Percentiles rank a stretch among this genome's conserved stretches.
Conservation (phyloP, 1,139 yeast genomes). For the Schwanniomyces etchellsii region DNA sequence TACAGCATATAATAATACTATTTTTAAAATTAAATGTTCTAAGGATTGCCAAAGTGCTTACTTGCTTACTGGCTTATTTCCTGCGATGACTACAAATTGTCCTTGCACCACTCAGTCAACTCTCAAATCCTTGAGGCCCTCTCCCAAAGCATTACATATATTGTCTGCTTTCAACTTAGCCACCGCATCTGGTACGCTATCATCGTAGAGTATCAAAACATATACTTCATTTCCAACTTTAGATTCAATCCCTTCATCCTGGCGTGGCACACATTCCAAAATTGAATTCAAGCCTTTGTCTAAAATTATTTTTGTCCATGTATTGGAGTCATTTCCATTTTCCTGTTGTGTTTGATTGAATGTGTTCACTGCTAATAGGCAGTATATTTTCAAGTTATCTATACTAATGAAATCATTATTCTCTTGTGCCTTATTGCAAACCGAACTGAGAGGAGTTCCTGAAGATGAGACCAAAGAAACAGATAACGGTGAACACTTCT, state of each 20-base stretch:
- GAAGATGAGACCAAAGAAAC: slow-evolving; percentile 37
- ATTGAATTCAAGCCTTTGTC: slow-evolving; percentile 33
- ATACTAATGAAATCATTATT: slow-evolving; percentile 16
- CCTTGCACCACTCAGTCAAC: too few relatives aligned
- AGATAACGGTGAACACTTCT: slow-evolving; percentile 24
- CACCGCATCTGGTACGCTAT: slow-evolving; percentile 29
- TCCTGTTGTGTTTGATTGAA: slow-evolving; percentile 15
- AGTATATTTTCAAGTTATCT: slow-evolving; percentile 40
- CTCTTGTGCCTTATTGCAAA: slow-evolving; percentile 12
- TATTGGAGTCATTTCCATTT: slow-evolving; percentile 5
- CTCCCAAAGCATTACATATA: slow-evolving; percentile 21
- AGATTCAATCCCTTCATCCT: slow-evolving; percentile 2
- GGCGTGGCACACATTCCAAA: slow-evolving; percentile 6
- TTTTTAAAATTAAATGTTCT: not conserved
- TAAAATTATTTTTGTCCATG: slow-evolving; percentile 9
- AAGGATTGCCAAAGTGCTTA: too few relatives aligned
- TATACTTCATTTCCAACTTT: slow-evolving; percentile 12
- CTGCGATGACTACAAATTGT: too few relatives aligned
- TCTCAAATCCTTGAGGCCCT: slow-evolving; percentile 30
- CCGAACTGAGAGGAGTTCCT: slow-evolving; percentile 40
- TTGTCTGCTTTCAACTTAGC: slow-evolving; percentile 41
- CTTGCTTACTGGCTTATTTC: too few relatives aligned
- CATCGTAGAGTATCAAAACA: slow-evolving; percentile 28
- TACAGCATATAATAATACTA: slow-evolving; percentile 3
- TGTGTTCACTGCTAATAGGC: slow-evolving; percentile 38